A percentile compares a stretch with the other conserved stretches of the same genome.
phyloP scores from a whole-genome alignment of 1,284 basidiomycete genomes.

The Kalmanozyma brasiliensis region DNA sequence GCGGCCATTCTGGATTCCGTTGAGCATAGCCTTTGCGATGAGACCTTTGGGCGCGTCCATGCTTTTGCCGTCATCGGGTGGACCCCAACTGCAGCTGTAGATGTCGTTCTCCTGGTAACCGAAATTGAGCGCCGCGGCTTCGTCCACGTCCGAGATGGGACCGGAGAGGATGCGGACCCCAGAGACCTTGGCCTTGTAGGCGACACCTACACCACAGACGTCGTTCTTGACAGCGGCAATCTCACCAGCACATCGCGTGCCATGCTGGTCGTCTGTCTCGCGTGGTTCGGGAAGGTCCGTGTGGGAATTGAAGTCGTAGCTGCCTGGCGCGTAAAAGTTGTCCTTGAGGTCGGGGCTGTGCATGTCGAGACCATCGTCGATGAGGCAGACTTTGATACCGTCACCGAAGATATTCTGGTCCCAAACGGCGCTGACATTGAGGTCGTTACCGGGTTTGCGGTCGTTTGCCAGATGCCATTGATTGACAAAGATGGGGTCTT shows the following conservation, averaged over 20 bases:
- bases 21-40: slow-evolving; percentile 92
- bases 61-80: slow-evolving; percentile 90
- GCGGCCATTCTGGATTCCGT: slow-evolving; percentile 91
- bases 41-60: slow-evolving; percentile 95
- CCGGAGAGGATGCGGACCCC: slow-evolving; percentile 95
- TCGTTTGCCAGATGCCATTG: slow-evolving; percentile 83
- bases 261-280: slow-evolving; percentile 92
- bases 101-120: slow-evolving; percentile 91
- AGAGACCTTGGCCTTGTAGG: slow-evolving; percentile 88
- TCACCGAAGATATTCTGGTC: slow-evolving; percentile 85
- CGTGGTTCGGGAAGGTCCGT: slow-evolving; percentile 85
- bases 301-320: slow-evolving; percentile 97
- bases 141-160: slow-evolving; percentile 97
- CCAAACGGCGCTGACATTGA: slow-evolving; percentile 88
- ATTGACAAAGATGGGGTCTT: slow-evolving; percentile 84
- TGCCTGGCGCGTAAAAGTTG: slow-evolving; percentile 90
- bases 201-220: slow-evolving; percentile 93
- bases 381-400: slow-evolving; percentile 86
- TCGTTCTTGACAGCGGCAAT: slow-evolving; percentile 96
- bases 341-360: slow-evolving; percentile 84
- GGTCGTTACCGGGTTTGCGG: slow-evolving; percentile 72
- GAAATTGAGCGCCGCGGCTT: slow-evolving; percentile 93
- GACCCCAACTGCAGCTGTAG: slow-evolving; percentile 97
- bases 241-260: slow-evolving; percentile 97
- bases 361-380: slow-evolving; percentile 96